These are phyloP conservation scores for Phaeosphaeriaceae sp. DNA, from an alignment of 2,329 filamentous ascomycete genomes.

Conservation along the genomic window DNA sequence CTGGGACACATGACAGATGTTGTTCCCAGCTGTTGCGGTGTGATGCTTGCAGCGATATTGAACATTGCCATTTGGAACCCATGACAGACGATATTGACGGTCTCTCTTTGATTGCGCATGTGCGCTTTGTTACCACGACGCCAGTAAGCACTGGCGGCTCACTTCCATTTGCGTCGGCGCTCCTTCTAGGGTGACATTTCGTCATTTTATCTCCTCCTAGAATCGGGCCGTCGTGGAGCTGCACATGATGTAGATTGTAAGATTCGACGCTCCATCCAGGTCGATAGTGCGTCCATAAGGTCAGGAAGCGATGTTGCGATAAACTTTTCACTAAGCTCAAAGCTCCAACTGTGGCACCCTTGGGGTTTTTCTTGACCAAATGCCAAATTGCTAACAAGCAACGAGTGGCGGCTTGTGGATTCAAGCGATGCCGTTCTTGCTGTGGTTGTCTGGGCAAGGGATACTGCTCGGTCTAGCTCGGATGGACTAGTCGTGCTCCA, in stretches of 20 bases:
- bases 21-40: too few relatives aligned
- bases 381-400: slow-evolving; percentile 10
- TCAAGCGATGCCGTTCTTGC: slow-evolving; percentile 8
- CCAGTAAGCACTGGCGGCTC: neutral
- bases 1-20: too few relatives aligned
- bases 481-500: neutral
- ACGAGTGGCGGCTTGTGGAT: neutral
- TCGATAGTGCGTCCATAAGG: neutral
- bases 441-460: neutral
- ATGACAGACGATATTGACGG: too few relatives aligned
- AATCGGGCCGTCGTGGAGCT: neutral
- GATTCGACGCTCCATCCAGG: too few relatives aligned
- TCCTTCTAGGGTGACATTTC: too few relatives aligned
- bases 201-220: too few relatives aligned
- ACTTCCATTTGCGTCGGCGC: too few relatives aligned
- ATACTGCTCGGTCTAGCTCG: neutral
- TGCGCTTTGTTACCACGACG: too few relatives aligned
- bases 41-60: too few relatives aligned
- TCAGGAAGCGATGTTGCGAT: slow-evolving; percentile 1
- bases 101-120: too few relatives aligned
- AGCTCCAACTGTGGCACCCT: neutral
- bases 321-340: slow-evolving; percentile 9
- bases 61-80: too few relatives aligned
- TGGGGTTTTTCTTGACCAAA: slow-evolving; percentile 2
- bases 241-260: neutral